Percentiles rank a stretch among this genome's conserved stretches.
phyloP scores from a whole-genome alignment of 306 rosid species.

The Potentilla sterilis region DNA sequence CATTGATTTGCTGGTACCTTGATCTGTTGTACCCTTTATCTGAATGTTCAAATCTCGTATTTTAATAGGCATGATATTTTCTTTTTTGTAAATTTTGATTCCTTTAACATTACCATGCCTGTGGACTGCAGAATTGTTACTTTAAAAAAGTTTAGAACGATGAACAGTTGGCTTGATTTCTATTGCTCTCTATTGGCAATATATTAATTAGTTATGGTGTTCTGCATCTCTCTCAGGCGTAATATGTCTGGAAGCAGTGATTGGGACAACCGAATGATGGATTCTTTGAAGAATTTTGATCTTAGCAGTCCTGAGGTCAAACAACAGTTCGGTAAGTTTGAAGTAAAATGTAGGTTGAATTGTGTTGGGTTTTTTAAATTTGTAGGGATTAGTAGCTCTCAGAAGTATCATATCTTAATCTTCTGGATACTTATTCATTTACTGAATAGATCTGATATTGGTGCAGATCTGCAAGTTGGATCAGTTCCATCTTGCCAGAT shows the following conservation, averaged over 20 bases:
- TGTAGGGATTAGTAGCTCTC: background rate
- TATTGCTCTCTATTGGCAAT: background rate
- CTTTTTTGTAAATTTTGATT: background rate
- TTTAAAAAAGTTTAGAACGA: background rate
- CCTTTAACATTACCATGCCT: background rate
- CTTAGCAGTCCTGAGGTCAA: slow-evolving; percentile 92
- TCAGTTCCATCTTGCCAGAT: background rate
- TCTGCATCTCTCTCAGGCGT: slow-evolving; percentile 44
- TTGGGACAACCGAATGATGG: slow-evolving; percentile 88
- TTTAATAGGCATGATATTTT: background rate
- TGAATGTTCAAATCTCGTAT: background rate
- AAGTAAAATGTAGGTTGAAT: background rate
- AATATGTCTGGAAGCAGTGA: slow-evolving; percentile 80
- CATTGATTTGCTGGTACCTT: background rate
- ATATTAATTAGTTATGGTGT: background rate
- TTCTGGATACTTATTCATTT: background rate
- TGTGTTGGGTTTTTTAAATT: background rate
- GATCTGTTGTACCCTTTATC: background rate
- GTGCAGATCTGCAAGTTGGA: background rate
- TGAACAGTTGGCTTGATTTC: background rate
- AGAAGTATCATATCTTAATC: background rate
- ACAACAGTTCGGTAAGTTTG: slow-evolving; percentile 87
- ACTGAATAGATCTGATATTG: background rate
- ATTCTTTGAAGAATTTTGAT: slow-evolving; percentile 90
- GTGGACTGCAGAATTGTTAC: background rate